A percentile compares a stretch with the other conserved stretches of the same genome.
phyloP scores from a whole-genome alignment of 1,284 basidiomycete genomes.

The Stereum hirsutum region DNA sequence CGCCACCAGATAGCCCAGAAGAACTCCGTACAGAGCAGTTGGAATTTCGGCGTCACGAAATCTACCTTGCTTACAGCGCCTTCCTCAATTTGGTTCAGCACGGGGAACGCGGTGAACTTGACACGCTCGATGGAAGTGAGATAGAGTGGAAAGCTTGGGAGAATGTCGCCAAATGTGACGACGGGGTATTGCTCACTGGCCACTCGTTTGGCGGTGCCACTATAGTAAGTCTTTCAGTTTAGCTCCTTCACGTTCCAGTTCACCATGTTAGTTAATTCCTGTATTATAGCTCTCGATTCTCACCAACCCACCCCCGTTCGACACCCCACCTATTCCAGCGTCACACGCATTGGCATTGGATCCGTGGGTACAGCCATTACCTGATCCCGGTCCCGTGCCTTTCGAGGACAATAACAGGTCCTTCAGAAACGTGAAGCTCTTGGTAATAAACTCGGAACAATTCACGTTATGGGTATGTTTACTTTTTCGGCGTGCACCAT shows the following conservation, averaged over 20 bases:
- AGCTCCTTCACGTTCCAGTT: conserved; percentile 1
- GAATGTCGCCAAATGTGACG: conserved; percentile 27
- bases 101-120: conserved; percentile 8
- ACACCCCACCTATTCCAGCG: conserved; percentile 36
- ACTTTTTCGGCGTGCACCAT: too few species aligned
- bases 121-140: conserved; percentile 11
- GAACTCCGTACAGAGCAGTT: conserved; percentile 52
- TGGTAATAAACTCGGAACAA: conserved; percentile 64
- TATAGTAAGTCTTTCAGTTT: conserved; percentile 32
- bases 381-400: conserved; percentile 37
- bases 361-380: conserved; percentile 73
- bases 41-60: conserved; percentile 52
- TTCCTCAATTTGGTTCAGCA: conserved; percentile 11
- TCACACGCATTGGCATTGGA: conserved; percentile 54
- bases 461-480: conserved; percentile 79
- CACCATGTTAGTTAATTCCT: not conserved
- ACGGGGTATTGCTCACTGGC: conserved; percentile 46
- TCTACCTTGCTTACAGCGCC: conserved; percentile 44
- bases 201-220: conserved; percentile 79
- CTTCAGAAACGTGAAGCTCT: conserved; percentile 23
- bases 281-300: conserved; percentile 40
- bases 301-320: conserved; percentile 31
- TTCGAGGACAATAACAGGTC: not conserved
- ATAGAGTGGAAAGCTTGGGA: conserved; percentile 37
- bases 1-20: not conserved